A percentile compares a stretch with the other conserved stretches of the same genome.
phyloP scores from a whole-genome alignment of 768 basidiomycete species.

The Fomitopsis serialis region DNA sequence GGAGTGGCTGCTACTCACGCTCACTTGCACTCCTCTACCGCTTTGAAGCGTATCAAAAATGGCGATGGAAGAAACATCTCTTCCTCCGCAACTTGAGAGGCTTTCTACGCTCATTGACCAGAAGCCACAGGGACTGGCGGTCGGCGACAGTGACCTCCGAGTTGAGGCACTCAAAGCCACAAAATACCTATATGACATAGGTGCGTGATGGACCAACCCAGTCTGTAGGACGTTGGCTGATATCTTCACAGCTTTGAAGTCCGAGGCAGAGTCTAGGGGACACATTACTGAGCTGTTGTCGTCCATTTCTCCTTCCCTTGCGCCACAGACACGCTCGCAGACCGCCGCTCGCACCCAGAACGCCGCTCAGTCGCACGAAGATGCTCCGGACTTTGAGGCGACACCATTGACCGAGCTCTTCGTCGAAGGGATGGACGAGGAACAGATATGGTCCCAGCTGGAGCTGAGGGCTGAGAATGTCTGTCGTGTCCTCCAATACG shows the following conservation, averaged over 20 bases:
- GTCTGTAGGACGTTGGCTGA: conserved; percentile 1
- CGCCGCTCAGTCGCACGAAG: conserved; percentile 26
- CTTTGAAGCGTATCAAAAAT: neutral
- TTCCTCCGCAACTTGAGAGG: conserved; percentile 39
- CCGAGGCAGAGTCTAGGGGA: conserved; percentile 60
- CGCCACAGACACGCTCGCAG: conserved; percentile 74
- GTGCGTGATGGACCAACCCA: conserved; percentile 31
- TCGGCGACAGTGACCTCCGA: conserved; percentile 48
- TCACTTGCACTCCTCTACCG: neutral
- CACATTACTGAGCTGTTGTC: conserved; percentile 62
- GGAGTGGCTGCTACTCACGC: neutral
- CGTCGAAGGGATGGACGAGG: conserved; percentile 72
- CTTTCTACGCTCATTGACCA: conserved; percentile 54
- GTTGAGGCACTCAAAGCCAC: conserved; percentile 59
- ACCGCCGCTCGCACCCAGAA: conserved; percentile 38
- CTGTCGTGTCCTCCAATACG: conserved; percentile 60
- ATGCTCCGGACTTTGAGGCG: conserved; percentile 29
- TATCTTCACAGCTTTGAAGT: conserved; percentile 47
- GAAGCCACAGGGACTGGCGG: conserved; percentile 49
- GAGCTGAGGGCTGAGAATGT: conserved; percentile 74
- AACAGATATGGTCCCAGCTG: conserved; percentile 92
- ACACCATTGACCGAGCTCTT: conserved; percentile 79
- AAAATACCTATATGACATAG: conserved; percentile 72
- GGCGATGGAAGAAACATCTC: conserved; percentile 4
- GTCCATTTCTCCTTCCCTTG: conserved; percentile 60